phyloP scores from a whole-genome alignment of 2,329 filamentous ascomycete species.

The Coniella lustricola region DNA sequence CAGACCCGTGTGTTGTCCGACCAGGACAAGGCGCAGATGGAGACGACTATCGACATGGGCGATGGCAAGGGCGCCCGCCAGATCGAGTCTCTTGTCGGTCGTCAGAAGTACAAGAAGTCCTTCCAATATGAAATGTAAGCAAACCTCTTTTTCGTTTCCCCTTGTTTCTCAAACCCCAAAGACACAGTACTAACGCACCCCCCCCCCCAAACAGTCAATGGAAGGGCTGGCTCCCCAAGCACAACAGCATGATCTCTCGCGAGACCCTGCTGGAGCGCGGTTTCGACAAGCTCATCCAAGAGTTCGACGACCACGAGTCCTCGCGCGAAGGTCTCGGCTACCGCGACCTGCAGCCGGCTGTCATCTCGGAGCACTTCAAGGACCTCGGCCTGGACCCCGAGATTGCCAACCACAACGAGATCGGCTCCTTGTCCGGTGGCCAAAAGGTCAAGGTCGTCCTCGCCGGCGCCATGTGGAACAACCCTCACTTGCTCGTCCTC shows the following conservation, averaged over 20 bases:
- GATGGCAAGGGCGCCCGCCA: conserved; percentile 73
- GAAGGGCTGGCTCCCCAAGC: conserved; percentile 79
- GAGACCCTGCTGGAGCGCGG: conserved; percentile 83
- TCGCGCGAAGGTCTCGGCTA: conserved; percentile 98
- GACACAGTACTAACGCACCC: conserved; percentile 17
- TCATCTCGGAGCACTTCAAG: conserved; percentile 97
- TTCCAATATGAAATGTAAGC: conserved; percentile 93
- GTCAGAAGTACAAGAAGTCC: conserved; percentile 98
- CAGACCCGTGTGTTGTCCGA: conserved; percentile 86
- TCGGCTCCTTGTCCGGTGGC: conserved; percentile 88
- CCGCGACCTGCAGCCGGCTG: conserved; percentile 83
- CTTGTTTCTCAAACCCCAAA: neutral
- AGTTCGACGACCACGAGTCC: conserved; percentile 97
- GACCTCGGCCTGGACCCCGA: conserved; percentile 94
- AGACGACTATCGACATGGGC: conserved; percentile 76
- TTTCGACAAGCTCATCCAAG: conserved; percentile 89
- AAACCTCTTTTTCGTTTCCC: neutral
- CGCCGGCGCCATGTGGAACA: conserved; percentile 96
- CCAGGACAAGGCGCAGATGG: conserved; percentile 83
- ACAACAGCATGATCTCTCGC: conserved; percentile 87
- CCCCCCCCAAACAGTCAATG: conserved; percentile 69
- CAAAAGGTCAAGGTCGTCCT: conserved; percentile 99
- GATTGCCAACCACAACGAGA: conserved; percentile 98
- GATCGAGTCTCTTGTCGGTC: conserved; percentile 84
- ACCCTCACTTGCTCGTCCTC: conserved; percentile 92